Base-by-base conservation (phyloP, 1,284 basidiomycete species). In the Farysia itapuensis region DNA sequence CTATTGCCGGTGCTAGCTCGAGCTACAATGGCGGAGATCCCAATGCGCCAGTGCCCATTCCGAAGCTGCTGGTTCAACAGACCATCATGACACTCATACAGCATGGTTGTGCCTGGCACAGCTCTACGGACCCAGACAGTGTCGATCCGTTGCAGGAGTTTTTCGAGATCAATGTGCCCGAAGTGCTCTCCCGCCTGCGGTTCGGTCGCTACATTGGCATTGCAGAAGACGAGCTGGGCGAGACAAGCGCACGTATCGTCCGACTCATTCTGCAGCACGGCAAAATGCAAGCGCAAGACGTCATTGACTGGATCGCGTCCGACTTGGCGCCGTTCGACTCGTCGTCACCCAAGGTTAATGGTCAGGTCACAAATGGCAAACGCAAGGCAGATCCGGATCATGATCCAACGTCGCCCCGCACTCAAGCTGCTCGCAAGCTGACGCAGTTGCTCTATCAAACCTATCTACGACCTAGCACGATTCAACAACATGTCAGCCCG, bases 1-100 rank as follows among this genome's bases (percentile, higher is more conserved):
- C 54, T 38, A 44, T 50, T 22, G 47, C 52, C 31, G 53, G 49
- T 16, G 46, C 53, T 21, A 59, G 53, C 37, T 42, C 54, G 31
- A 60, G 51, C 39, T 39, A 44, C 43, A 52, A 50, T 28, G 51
- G 35, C n/a, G 28, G 43, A 37, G 42, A 46, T 32, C 88, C 34
- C 85, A 85, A 35, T 84, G 84, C 74, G 82, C 87, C 7, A 58
- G 64, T 30, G 75, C 88, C 29, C 85, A 84, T 68, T 81, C 56
- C 64, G 2, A 44, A 85, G 7, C 82, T 85, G 14, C 84, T 83
- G 2, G 82, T 87, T 21, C 84, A 88, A 41, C 86, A 86, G 16
- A 82, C 86, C 21, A 81, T 96, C 36, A 79, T 97, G 44, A 84
- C 88, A 38, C 84, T 98, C 40, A 83, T 93, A 19, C 93, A 97